Base-by-base conservation (phyloP, 352 stramenopile genomes). In the Phytopythium mirpurense region DNA sequence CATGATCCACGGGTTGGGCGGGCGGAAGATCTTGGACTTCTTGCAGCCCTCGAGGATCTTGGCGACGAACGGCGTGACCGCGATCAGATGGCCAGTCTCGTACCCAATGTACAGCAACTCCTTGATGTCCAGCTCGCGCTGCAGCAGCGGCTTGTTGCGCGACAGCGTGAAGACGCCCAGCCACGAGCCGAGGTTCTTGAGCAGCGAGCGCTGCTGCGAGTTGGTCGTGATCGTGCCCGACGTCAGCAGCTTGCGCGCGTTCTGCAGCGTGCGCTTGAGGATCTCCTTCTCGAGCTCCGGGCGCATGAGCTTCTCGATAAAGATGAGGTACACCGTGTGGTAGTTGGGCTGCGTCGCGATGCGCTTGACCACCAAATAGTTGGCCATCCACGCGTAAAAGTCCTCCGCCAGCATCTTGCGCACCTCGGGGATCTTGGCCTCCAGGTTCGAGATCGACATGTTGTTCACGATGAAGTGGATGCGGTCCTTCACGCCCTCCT, bases 381-480 rank as follows among this genome's bases (percentile, higher is more conserved):
- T 97, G 14, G 96, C 97, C 57, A 99, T 89, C 97, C 97, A 99
- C 19, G 78, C 77, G 71, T 98, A 97, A 69, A 98, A 96, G 50
- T 84, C 78, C 50, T 91, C 80, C 24, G 97, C 60, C 24, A 99
- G 65, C 63, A 99, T 86, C 37, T 97, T 93, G 43, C 91, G 95
- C 36, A 99, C 79, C 57, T 99, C 96, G 21, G 93, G 77, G 27
- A 98, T 96, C 74, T 99, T 99, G 27, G 78, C 79, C 48, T 98
- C 94, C 21, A 99, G 72, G 65, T 99, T 99, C 24, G 84, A 96
- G 51, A 96, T 93, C 43, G 96, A 97, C 68, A 99, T 93, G 68
- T 99, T 99, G 77, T 99, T 99, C 62, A 99, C 96, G 19, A 99
- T 94, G 61, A 99, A 99, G 67, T 99, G 95, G 59, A 99, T 97